phyloP scores from a whole-genome alignment of 768 basidiomycete species.

The Naematelia encephala region DNA sequence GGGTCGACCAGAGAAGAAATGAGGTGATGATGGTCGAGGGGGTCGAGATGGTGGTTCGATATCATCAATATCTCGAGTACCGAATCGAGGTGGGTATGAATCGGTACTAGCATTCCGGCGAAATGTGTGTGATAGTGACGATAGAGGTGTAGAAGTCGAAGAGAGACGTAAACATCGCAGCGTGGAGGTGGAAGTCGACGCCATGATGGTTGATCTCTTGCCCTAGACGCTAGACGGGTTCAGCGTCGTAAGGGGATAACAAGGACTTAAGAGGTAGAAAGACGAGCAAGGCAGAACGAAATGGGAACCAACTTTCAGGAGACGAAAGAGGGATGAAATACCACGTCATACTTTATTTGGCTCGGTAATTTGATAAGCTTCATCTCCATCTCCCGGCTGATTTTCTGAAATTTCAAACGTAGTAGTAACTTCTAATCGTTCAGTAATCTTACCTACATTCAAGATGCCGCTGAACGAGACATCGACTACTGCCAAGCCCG shows the following conservation, averaged over 20 bases:
- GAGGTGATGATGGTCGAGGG: slow-evolving; percentile 57
- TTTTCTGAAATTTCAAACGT: not conserved
- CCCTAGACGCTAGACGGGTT: not conserved
- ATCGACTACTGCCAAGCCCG: not conserved
- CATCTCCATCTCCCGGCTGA: not conserved
- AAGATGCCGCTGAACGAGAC: not conserved
- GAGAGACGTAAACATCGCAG: not conserved
- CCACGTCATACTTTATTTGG: slow-evolving; percentile 1
- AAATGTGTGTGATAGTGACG: not conserved
- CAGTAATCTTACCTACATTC: not conserved
- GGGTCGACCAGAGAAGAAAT: slow-evolving; percentile 78
- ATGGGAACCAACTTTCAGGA: not conserved
- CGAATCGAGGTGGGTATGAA: not conserved
- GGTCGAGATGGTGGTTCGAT: slow-evolving; percentile 19
- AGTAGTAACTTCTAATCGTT: too few relatives aligned
- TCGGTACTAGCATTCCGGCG: not conserved
- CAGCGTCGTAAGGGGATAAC: not conserved
- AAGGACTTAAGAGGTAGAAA: not conserved
- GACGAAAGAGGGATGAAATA: not conserved
- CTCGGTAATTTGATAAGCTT: too few relatives aligned
- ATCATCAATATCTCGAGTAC: not conserved
- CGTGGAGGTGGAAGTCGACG: not conserved
- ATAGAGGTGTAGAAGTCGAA: not conserved
- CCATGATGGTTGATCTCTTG: not conserved
- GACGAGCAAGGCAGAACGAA: not conserved